phyloP scores from a whole-genome alignment of 345 rosid genomes.

The Pseudoturritis turrita region DNA sequence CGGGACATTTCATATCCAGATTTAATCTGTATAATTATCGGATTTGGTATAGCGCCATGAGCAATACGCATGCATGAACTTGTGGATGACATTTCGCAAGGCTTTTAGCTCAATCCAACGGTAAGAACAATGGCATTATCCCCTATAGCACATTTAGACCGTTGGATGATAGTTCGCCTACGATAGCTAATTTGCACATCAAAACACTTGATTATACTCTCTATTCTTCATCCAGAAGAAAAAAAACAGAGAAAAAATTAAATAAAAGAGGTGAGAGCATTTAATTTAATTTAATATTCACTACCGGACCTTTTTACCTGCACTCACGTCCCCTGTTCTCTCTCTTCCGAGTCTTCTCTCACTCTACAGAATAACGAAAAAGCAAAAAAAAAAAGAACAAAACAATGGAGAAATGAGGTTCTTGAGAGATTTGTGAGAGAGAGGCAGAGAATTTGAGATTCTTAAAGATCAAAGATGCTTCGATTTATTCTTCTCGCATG shows the following conservation, averaged over 20 bases:
- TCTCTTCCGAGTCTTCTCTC: constrained; percentile 12
- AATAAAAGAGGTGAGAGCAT: constrained; percentile 6
- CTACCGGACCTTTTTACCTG: constrained; percentile 24
- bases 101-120: constrained; percentile 8
- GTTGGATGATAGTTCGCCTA: constrained; percentile 1
- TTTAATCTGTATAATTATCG: no score
- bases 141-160: not conserved
- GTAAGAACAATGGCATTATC: not conserved
- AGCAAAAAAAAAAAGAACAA: constrained; percentile 11
- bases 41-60: no score
- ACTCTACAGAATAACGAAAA: not conserved
- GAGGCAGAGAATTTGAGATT: not conserved
- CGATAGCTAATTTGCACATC: not conserved
- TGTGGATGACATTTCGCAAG: no score
- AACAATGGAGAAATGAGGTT: constrained; percentile 20
- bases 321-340: constrained; percentile 30
- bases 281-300: constrained; percentile 18
- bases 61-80: no score
- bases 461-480: constrained; percentile 34
- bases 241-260: not conserved
- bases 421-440: not conserved
- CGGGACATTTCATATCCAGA: no score
- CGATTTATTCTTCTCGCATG: constrained; percentile 26
- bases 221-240: constrained; percentile 13
- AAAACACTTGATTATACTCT: constrained; percentile 5